These are phyloP conservation scores for Alloteropsis angusta DNA, from an alignment of 202 grass and related monocot genomes.

Conservation along the genomic window DNA sequence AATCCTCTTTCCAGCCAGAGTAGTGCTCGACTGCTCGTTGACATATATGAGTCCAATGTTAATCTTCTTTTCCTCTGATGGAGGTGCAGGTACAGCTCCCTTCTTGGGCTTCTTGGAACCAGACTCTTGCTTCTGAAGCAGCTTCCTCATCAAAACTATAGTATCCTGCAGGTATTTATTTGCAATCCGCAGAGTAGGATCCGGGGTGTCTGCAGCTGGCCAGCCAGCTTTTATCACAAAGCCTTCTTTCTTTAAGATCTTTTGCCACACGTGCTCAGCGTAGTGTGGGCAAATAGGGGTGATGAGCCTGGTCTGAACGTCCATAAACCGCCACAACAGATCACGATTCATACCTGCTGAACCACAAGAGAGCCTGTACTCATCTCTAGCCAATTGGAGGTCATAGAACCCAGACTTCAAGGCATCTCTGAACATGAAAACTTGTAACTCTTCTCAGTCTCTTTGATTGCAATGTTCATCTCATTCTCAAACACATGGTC, in stretches of 20 bases:
- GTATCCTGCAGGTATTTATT: constrained; percentile 82
- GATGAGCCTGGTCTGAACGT: constrained; percentile 67
- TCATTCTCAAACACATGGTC: constrained; percentile 72
- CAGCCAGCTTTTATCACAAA: constrained; percentile 76
- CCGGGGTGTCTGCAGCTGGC: constrained; percentile 40
- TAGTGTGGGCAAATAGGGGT: constrained; percentile 86
- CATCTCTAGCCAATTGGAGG: constrained; percentile 70
- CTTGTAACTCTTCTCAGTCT: constrained; percentile 64
- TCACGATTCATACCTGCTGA: constrained; percentile 62
- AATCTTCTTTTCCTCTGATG: constrained; percentile 46
- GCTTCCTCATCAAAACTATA: constrained; percentile 67
- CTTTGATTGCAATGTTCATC: constrained; percentile 59
- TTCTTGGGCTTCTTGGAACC: constrained; percentile 78
- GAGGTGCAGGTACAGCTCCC: constrained; percentile 29
- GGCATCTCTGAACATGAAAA: constrained; percentile 77
- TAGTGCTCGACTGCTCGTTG: constrained; percentile 68
- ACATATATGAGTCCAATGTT: constrained; percentile 54
- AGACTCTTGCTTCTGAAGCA: constrained; percentile 77
- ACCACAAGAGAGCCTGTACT: constrained; percentile 67
- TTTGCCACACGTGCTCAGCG: constrained; percentile 75
- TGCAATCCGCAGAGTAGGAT: constrained; percentile 55
- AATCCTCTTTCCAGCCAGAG: constrained; percentile 80
- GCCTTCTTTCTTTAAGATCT: constrained; percentile 72
- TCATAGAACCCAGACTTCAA: constrained; percentile 78
- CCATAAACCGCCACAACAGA: constrained; percentile 64